A percentile compares a stretch with the other conserved stretches of the same genome.
Conservation (phyloP, 1,284 basidiomycete genomes). For the Rhodotorula sp. region DNA sequence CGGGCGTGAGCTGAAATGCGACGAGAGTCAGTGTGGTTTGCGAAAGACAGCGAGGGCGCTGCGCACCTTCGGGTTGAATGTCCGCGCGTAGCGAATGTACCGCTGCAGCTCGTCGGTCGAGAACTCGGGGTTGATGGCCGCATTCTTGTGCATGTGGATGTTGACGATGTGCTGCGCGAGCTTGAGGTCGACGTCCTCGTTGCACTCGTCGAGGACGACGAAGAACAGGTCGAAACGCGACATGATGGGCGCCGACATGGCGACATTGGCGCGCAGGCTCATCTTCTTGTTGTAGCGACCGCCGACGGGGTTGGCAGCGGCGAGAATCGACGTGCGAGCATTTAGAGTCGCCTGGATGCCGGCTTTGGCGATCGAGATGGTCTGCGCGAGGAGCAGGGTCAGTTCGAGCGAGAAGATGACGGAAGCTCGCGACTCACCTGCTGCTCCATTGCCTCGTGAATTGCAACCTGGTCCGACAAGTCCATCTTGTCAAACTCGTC, state of each 20-base stretch:
- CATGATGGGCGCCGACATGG: slow-evolving; percentile 99
- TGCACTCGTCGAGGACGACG: slow-evolving; percentile 96
- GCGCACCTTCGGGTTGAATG: slow-evolving; percentile 88
- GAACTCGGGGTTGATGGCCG: slow-evolving; percentile 92
- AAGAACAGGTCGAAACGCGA: slow-evolving; percentile 99
- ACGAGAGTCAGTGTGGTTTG: slow-evolving; percentile 2
- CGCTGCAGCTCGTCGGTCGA: slow-evolving; percentile 93
- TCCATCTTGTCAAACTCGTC: slow-evolving; percentile 99
- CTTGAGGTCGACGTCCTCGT: slow-evolving; percentile 86
- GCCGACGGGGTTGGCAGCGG: slow-evolving; percentile 95
- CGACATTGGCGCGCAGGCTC: slow-evolving; percentile 88
- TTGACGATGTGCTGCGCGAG: slow-evolving; percentile 97
- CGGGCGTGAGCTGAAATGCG: slow-evolving; percentile 73
- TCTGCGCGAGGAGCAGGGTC: slow-evolving; percentile 59
- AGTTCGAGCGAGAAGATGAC: background rate
- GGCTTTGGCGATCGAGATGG: slow-evolving; percentile 98
- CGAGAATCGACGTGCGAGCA: slow-evolving; percentile 94
- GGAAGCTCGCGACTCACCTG: background rate
- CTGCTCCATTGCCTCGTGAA: slow-evolving; percentile 98
- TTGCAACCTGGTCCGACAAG: slow-evolving; percentile 95
- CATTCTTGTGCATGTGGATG: slow-evolving; percentile 92
- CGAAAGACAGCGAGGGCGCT: slow-evolving; percentile 3
- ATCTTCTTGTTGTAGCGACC: slow-evolving; percentile 96
- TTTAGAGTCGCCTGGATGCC: slow-evolving; percentile 99
- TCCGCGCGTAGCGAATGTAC: slow-evolving; percentile 94